phyloP scores from a whole-genome alignment of 441 rosid species.

The Syzygium malaccense region DNA sequence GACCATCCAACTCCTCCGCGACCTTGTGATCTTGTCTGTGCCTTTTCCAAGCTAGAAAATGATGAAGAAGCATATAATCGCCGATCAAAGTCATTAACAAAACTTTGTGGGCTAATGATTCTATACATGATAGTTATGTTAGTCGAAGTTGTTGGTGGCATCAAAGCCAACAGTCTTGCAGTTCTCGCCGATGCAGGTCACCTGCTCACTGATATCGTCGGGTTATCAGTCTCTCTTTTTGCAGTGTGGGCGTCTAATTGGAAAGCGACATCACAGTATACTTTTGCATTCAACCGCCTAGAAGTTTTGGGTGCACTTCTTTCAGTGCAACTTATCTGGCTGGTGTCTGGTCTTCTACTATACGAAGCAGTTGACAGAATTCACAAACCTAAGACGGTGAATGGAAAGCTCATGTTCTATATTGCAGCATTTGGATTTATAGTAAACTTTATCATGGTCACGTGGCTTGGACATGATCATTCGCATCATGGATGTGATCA shows the following conservation, averaged over 20 bases:
- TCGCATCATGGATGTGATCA: not conserved
- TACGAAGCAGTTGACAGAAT: conserved; percentile 56
- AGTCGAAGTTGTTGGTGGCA: conserved; percentile 56
- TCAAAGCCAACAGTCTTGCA: conserved; percentile 75
- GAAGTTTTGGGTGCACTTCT: conserved; percentile 76
- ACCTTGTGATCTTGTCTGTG: conserved; percentile 25
- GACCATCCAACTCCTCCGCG: conserved; percentile 11
- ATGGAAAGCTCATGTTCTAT: conserved; percentile 61
- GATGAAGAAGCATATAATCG: conserved; percentile 30
- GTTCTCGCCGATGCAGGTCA: conserved; percentile 59
- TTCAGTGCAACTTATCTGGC: conserved; percentile 76
- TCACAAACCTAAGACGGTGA: conserved; percentile 25
- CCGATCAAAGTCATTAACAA: conserved; percentile 34
- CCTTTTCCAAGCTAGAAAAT: conserved; percentile 39
- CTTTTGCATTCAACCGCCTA: conserved; percentile 61
- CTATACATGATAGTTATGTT: conserved; percentile 42
- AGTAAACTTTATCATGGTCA: conserved; percentile 4
- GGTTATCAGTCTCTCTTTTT: conserved; percentile 48
- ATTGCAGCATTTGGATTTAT: conserved; percentile 42
- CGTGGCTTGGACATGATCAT: conserved; percentile 21
- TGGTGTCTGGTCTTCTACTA: conserved; percentile 51
- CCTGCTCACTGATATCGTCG: conserved; percentile 43
- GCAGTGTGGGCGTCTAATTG: conserved; percentile 61
- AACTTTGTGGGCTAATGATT: conserved; percentile 43
- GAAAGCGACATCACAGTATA: conserved; percentile 41